A percentile compares a stretch with the other conserved stretches of the same genome.
Evolutionary conservation across 2,329 filamentous ascomycete genomes (phyloP).

Genomic region (Alternaria gansuensis): DNA sequence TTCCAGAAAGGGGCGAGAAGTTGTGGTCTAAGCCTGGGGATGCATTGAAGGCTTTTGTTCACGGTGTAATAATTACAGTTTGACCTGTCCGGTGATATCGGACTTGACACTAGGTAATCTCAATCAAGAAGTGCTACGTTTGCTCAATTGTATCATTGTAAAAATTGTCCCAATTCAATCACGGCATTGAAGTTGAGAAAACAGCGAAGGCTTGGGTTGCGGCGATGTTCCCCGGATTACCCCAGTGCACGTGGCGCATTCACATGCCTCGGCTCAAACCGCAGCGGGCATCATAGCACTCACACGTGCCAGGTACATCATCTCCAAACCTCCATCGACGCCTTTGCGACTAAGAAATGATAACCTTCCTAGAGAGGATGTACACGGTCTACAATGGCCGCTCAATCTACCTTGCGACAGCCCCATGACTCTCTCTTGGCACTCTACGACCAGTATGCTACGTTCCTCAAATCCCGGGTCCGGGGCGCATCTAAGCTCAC

Average conservation of each 20-base stretch:
- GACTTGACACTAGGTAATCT: not conserved
- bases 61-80: not conserved
- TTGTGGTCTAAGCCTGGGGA: no score
- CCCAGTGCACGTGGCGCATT: slow-evolving; percentile 30
- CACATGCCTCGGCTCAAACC: slow-evolving; percentile 40
- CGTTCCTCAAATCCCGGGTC: slow-evolving; percentile 61
- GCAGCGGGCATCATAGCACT: slow-evolving; percentile 21
- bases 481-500: slow-evolving; percentile 73
- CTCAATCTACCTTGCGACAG: slow-evolving; percentile 78
- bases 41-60: not conserved
- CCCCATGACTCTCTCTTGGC: slow-evolving; percentile 57
- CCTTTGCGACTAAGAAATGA: slow-evolving; percentile 37
- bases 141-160: rapidly evolving
- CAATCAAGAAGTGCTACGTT: not conserved
- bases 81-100: not conserved
- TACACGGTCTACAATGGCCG: slow-evolving; percentile 71
- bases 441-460: slow-evolving; percentile 60
- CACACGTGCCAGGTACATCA: slow-evolving; percentile 31
- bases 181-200: not conserved
- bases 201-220: not conserved
- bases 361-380: slow-evolving; percentile 28
- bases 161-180: no score
- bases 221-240: slow-evolving; percentile 22
- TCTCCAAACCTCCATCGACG: slow-evolving; percentile 13
- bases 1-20: not conserved